A percentile compares a stretch with the other conserved stretches of the same genome.
phyloP scores from a whole-genome alignment of 352 stramenopile genomes.

The Phytophthora pluvialis region DNA sequence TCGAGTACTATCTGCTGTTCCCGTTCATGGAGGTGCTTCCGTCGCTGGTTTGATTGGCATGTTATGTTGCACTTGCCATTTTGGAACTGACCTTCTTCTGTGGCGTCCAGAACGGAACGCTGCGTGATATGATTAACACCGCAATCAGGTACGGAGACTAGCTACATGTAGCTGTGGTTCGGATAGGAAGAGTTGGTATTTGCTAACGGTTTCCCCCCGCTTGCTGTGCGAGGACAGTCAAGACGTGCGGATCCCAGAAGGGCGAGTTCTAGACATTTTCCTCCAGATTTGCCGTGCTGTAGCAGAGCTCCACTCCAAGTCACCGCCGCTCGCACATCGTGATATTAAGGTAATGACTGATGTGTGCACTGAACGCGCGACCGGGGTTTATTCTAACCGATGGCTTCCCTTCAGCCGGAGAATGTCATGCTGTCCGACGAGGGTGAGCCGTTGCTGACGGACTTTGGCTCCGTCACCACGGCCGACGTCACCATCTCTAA shows the following conservation, averaged over 20 bases:
- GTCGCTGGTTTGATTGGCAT: background rate
- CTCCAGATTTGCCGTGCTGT: slow-evolving; percentile 84
- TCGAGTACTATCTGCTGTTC: slow-evolving; percentile 89
- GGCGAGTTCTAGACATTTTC: slow-evolving; percentile 82
- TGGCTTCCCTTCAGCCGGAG: slow-evolving; percentile 61
- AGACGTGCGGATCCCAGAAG: slow-evolving; percentile 65
- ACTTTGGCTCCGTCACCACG: slow-evolving; percentile 83
- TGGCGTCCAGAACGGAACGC: slow-evolving; percentile 68
- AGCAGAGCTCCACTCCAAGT: slow-evolving; percentile 72
- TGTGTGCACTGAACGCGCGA: background rate
- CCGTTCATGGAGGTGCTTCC: slow-evolving; percentile 77
- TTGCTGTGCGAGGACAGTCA: slow-evolving; percentile 18
- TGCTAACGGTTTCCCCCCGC: background rate
- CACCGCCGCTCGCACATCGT: slow-evolving; percentile 78
- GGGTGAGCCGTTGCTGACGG: slow-evolving; percentile 85
- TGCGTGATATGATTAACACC: slow-evolving; percentile 86
- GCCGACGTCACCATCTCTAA: slow-evolving; percentile 72
- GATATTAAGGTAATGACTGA: slow-evolving; percentile 80
- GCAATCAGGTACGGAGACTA: slow-evolving; percentile 47
- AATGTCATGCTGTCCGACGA: slow-evolving; percentile 87
- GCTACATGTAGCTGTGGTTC: background rate
- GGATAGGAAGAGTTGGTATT: background rate
- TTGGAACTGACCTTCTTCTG: slow-evolving; percentile 11
- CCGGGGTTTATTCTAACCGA: slow-evolving; percentile 8
- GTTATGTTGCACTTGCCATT: background rate